phyloP scores from a whole-genome alignment of 2,329 filamentous ascomycete species.

The Clarireedia sp. region DNA sequence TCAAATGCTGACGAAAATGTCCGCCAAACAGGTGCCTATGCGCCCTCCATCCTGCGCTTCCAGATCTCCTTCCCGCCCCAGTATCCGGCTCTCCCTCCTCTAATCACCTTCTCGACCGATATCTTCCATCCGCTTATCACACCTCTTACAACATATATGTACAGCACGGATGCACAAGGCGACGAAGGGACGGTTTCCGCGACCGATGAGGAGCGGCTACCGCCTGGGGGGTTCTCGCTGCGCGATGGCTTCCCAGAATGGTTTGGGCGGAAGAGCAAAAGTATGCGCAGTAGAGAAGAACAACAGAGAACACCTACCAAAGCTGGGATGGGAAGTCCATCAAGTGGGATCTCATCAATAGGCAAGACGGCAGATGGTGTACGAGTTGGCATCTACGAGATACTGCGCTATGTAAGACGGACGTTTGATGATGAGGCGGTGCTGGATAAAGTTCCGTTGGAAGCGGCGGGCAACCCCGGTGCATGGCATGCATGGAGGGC shows the following conservation, averaged over 20 bases:
- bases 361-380: conserved; percentile 7
- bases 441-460: conserved; percentile 69
- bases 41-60: conserved; percentile 79
- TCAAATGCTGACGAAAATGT: background rate
- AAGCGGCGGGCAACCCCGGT: conserved; percentile 79
- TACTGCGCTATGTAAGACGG: conserved; percentile 74
- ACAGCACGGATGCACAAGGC: conserved; percentile 70
- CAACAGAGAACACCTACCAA: conserved; percentile 21
- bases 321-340: conserved; percentile 13
- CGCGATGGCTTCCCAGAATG: conserved; percentile 85
- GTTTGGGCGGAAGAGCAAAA: conserved; percentile 55
- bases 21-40: conserved; percentile 65
- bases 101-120: conserved; percentile 83
- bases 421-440: conserved; percentile 72
- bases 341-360: background rate
- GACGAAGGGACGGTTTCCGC: conserved; percentile 68
- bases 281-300: background rate
- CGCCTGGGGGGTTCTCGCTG: conserved; percentile 83
- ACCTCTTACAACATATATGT: conserved; percentile 89
- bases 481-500: conserved; percentile 92
- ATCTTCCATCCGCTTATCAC: conserved; percentile 93
- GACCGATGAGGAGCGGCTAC: conserved; percentile 72
- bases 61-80: conserved; percentile 77
- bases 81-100: conserved; percentile 72
- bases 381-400: conserved; percentile 47